A percentile compares a stretch with the other conserved stretches of the same genome.
Evolutionary conservation across 768 basidiomycete genomes (phyloP).

Genomic region (Tulasnella sp.): DNA sequence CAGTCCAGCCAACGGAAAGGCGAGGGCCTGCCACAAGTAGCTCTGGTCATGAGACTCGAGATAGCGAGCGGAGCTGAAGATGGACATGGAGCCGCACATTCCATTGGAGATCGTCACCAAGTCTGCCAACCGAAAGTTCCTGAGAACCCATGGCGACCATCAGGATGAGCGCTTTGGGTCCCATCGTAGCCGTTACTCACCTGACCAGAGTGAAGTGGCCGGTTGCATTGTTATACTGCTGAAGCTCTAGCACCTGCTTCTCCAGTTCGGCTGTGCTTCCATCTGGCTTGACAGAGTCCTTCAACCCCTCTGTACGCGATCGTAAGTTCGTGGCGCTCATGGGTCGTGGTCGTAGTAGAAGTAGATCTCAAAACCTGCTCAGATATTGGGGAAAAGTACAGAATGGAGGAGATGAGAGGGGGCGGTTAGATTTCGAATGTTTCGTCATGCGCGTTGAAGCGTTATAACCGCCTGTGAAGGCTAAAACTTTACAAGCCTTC

Average conservation of each 20-base stretch:
- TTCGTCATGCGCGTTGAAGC: no score
- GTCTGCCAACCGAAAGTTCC: constrained; percentile 96
- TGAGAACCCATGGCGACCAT: constrained; percentile 27
- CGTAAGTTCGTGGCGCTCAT: constrained; percentile 11
- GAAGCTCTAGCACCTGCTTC: constrained; percentile 40
- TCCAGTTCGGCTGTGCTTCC: background rate
- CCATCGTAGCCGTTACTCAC: constrained; percentile 33
- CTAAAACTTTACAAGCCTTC: no score
- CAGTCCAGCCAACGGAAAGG: constrained; percentile 82
- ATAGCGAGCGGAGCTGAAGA: constrained; percentile 89
- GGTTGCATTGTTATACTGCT: constrained; percentile 77
- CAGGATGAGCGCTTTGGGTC: constrained; percentile 20
- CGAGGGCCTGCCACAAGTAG: constrained; percentile 77
- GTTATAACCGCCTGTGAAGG: no score
- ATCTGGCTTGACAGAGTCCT: background rate
- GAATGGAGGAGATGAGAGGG: no score
- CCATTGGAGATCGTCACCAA: constrained; percentile 99
- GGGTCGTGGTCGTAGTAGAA: background rate
- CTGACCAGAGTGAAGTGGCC: constrained; percentile 97
- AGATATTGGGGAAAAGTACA: no score
- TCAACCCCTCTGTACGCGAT: background rate
- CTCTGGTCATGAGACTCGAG: constrained; percentile 65
- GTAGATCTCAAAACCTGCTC: no score
- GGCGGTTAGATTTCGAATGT: no score
- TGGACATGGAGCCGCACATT: constrained; percentile 90